A percentile compares a stretch with the other conserved stretches of the same genome.
Conservation (phyloP, 2,329 filamentous ascomycete genomes). For the Paecilomyces niveus region DNA sequence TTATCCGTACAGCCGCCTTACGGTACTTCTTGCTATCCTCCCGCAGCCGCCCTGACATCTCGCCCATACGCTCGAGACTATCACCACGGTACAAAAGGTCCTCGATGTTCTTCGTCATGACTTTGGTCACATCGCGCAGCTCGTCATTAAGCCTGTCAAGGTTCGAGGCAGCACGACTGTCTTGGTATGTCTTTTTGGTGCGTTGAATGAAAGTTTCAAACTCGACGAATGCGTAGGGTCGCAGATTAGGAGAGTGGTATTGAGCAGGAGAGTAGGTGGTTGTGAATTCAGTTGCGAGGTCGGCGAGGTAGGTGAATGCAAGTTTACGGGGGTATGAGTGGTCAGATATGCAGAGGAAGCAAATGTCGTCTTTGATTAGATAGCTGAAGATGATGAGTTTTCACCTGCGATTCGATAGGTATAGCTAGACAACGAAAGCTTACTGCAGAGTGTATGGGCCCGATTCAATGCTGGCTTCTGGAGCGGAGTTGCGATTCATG, state of each 20-base stretch:
- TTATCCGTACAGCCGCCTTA: constrained; percentile 87
- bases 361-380: constrained; percentile 71
- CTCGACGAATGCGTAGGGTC: constrained; percentile 94
- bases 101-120: constrained; percentile 99
- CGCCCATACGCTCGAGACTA: constrained; percentile 92
- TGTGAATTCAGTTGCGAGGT: constrained; percentile 84
- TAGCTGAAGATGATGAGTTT: constrained; percentile 51
- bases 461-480: constrained; percentile 86
- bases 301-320: constrained; percentile 94
- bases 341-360: constrained; percentile 92
- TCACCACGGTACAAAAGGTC: constrained; percentile 93
- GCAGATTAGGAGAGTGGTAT: constrained; percentile 65
- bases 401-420: not conserved
- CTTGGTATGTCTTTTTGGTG: constrained; percentile 89
- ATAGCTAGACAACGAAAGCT: constrained; percentile 18
- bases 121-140: constrained; percentile 93
- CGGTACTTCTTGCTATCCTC: constrained; percentile 95
- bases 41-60: constrained; percentile 76
- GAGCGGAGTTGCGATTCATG: constrained; percentile 79
- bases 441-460: constrained; percentile 81
- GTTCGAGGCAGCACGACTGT: constrained; percentile 83
- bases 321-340: constrained; percentile 93
- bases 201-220: constrained; percentile 96
- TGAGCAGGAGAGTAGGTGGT: constrained; percentile 70
- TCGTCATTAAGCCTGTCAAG: constrained; percentile 95